phyloP scores from a whole-genome alignment of 2,329 filamentous ascomycete genomes.

The Venturia asperata region DNA sequence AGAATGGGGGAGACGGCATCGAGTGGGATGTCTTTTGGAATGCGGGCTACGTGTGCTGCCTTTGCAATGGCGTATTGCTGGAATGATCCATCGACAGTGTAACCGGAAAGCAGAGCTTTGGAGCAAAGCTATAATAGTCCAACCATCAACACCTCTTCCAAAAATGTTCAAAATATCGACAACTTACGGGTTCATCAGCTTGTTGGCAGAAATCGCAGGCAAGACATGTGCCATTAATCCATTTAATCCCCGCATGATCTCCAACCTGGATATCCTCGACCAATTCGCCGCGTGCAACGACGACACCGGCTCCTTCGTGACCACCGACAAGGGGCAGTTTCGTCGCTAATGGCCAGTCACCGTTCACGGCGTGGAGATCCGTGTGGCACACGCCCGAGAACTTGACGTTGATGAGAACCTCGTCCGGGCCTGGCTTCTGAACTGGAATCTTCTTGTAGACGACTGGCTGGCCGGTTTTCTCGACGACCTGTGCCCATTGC shows the following conservation, averaged over 20 bases:
- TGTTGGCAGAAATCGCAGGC: slow-evolving; percentile 76
- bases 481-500: slow-evolving; percentile 89
- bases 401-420: slow-evolving; percentile 87
- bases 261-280: slow-evolving; percentile 74
- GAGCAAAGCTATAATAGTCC: slow-evolving; percentile 59
- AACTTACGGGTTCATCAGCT: slow-evolving; percentile 58
- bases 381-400: slow-evolving; percentile 90
- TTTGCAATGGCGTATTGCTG: slow-evolving; percentile 89
- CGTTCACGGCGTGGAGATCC: slow-evolving; percentile 72
- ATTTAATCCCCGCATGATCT: slow-evolving; percentile 75
- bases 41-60: slow-evolving; percentile 73
- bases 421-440: slow-evolving; percentile 71
- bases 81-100: slow-evolving; percentile 88
- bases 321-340: slow-evolving; percentile 84
- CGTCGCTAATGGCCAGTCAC: slow-evolving; percentile 78
- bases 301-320: slow-evolving; percentile 69
- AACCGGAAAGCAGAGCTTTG: slow-evolving; percentile 70
- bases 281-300: slow-evolving; percentile 71
- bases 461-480: slow-evolving; percentile 65
- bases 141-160: background rate
- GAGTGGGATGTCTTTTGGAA: slow-evolving; percentile 69
- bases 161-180: background rate
- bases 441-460: slow-evolving; percentile 78
- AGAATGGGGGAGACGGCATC: slow-evolving; percentile 74
- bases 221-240: slow-evolving; percentile 84